Conservation (phyloP, 257 asterid genomes). For the Nicotiana paniculata region DNA sequence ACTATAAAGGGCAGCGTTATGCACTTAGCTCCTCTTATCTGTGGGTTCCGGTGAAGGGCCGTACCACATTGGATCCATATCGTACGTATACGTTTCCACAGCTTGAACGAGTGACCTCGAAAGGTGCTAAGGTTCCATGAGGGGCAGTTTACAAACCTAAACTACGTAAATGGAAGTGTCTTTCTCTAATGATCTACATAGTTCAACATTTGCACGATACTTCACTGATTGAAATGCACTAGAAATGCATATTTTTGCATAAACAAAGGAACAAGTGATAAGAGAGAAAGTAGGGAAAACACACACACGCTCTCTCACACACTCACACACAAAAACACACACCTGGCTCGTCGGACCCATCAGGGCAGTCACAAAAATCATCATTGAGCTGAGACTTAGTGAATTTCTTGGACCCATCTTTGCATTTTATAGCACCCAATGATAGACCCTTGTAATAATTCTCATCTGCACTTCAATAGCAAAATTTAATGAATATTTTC, state of each 20-base stretch:
- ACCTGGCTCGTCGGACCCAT: slow-evolving; percentile 99
- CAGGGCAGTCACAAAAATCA: slow-evolving; percentile 91
- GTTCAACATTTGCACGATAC: neutral
- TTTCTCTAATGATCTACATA: neutral
- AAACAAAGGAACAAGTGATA: neutral
- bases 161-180: neutral
- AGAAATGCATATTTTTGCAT: neutral
- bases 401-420: slow-evolving; percentile 72
- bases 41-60: no score
- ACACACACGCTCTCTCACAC: no score
- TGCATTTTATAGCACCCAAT: slow-evolving; percentile 57
- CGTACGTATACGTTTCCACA: no score
- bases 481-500: neutral
- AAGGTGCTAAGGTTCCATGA: neutral
- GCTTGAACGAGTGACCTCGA: no score
- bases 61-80: no score
- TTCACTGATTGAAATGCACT: neutral
- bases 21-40: no score
- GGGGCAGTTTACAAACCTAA: neutral
- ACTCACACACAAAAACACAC: neutral
- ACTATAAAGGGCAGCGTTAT: no score
- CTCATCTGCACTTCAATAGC: slow-evolving; percentile 47
- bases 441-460: slow-evolving; percentile 45
- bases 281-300: no score
- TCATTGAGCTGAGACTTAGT: slow-evolving; percentile 73